Base-by-base conservation (phyloP, 495 filamentous ascomycete species). In the Penicillium riverlandense region DNA sequence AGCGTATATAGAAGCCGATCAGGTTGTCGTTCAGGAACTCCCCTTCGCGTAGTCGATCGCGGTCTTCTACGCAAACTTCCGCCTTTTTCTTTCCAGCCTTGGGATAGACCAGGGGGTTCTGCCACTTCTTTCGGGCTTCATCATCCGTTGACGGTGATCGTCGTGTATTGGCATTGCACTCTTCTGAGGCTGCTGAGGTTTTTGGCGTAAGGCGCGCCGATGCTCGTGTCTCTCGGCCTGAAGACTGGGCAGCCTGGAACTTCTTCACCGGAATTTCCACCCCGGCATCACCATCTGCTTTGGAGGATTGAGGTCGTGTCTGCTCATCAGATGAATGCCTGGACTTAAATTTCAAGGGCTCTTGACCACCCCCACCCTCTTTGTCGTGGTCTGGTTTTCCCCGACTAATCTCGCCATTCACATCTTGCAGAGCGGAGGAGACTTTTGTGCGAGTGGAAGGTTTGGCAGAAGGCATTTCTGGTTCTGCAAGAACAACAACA, bases 11-110 rank as follows among this genome's bases (percentile, higher is more conserved):
- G 58, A 96, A 96, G 13, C 74, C 79, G 43, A 98, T 83, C 27
- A 98, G 66, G 56, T 88, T 95, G 65, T 98, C 92, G 52, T 98
- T 98, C 12, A 98, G 61, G 43, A 85, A 95, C 52, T 96, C 75
- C n/a, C 80, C 80, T 47, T 88, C 86, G 41, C 90, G 83, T 13
- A 97, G 74, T 31, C 89, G 77, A 14, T 78, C 71, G 40, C 95
- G 82, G 60, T 98, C 92, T 12, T 78, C 72, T 48, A 82, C 82
- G 43, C 86, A 80, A 11, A 97, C 86, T 15, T 81, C 83, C 12
- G 85, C 79, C 49, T 82, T 82, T 49, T 81, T 83, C 47, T 79
- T 80, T 6, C 85, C 88, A 35, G 66, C 69, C 30, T 67, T 67
- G 6, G 87, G 86, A 55, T 84, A 92, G 2, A 84, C 70, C 13